These are phyloP conservation scores for Areca catechu DNA, from an alignment of 176 grass and related monocot genomes.

Conservation along the genomic window DNA sequence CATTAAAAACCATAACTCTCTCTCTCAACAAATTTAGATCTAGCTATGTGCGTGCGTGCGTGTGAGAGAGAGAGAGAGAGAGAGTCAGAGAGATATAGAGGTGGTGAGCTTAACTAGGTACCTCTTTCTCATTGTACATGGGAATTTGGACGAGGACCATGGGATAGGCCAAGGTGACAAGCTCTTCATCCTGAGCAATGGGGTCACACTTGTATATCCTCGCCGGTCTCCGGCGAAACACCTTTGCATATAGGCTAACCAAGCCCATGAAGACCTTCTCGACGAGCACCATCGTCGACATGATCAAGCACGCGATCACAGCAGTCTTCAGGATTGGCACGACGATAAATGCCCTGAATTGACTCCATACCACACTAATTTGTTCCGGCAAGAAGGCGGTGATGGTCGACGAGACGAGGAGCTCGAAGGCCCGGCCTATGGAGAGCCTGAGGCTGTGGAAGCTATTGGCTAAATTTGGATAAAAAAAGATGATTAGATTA, in stretches of 20 bases:
- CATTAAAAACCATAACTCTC: background rate
- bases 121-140: slow-evolving; percentile 98
- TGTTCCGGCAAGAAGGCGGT: too few species aligned
- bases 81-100: too few species aligned
- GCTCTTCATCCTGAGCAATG: slow-evolving; percentile 24
- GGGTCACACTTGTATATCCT: slow-evolving; percentile 40
- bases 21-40: too few species aligned
- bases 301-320: slow-evolving; percentile 17
- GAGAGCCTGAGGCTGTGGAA: too few species aligned
- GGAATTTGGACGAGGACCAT: slow-evolving; percentile 97
- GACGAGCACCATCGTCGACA: slow-evolving; percentile 32
- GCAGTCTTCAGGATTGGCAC: slow-evolving; percentile 17
- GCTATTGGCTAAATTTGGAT: too few species aligned
- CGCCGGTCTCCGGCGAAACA: slow-evolving; percentile 24
- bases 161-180: slow-evolving; percentile 28
- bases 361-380: slow-evolving; percentile 8
- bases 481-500: too few species aligned
- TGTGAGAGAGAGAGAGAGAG: too few species aligned
- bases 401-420: too few species aligned
- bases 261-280: slow-evolving; percentile 33
- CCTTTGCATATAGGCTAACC: slow-evolving; percentile 26
- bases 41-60: too few species aligned
- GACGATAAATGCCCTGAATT: slow-evolving; percentile 11
- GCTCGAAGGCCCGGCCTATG: too few species aligned
- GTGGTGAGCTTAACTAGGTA: background rate